phyloP scores from a whole-genome alignment of 345 rosid species.

The Eucalyptus tenuipes region DNA sequence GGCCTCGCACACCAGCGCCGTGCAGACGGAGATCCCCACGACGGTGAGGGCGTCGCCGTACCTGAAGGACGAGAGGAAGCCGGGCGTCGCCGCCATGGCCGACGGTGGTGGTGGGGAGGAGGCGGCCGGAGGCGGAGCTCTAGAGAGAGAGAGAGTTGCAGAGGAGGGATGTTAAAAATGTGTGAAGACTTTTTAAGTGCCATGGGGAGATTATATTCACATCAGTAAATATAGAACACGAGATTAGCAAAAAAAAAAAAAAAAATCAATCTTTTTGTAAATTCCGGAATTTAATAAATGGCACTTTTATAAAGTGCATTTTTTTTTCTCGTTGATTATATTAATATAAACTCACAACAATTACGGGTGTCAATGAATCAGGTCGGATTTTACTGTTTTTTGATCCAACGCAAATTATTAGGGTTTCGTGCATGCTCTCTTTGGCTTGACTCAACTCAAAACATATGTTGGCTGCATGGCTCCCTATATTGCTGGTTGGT shows the following conservation, averaged over 20 bases:
- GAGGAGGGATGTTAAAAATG: neutral
- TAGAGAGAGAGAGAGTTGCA: neutral
- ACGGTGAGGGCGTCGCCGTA: slow-evolving; percentile 87
- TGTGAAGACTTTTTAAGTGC: neutral
- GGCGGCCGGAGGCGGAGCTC: neutral
- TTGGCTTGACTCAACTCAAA: too few species aligned
- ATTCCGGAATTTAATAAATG: neutral
- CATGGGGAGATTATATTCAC: neutral
- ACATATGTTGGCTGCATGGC: too few species aligned
- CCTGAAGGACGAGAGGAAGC: slow-evolving; percentile 41
- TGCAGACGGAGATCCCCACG: slow-evolving; percentile 84
- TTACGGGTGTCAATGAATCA: accelerated
- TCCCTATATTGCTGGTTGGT: too few species aligned
- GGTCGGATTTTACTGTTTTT: too few species aligned
- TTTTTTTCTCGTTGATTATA: too few species aligned
- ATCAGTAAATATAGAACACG: neutral
- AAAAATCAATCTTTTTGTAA: too few species aligned
- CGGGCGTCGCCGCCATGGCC: neutral
- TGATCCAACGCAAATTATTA: too few species aligned
- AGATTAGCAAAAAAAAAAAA: neutral
- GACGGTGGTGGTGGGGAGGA: neutral
- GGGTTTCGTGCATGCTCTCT: accelerated
- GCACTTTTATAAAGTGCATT: neutral
- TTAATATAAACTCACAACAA: too few species aligned
- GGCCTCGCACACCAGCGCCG: slow-evolving; percentile 85